Percentiles rank a stretch among this genome's conserved stretches.
phyloP scores from a whole-genome alignment of 192 early-diverging fungal genomes.

The Phlyctochytrium arcticum region DNA sequence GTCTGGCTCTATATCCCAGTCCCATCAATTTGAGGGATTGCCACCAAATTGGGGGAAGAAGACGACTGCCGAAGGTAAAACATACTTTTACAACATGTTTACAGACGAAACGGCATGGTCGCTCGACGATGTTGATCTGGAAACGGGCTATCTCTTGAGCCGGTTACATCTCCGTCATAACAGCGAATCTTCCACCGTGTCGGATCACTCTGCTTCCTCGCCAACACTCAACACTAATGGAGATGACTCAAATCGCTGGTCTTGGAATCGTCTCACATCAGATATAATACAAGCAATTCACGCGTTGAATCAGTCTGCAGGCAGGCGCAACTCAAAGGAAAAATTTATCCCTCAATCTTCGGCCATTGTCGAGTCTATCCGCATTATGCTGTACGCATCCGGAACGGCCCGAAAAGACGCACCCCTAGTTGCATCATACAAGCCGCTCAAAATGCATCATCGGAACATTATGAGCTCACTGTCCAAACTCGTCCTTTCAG shows the following conservation, averaged over 20 bases:
- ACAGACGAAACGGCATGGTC: constrained; percentile 63
- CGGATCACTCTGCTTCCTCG: not conserved
- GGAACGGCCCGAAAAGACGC: constrained; percentile 34
- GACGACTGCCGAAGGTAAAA: constrained; percentile 48
- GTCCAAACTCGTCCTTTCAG: constrained; percentile 35
- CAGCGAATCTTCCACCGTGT: constrained; percentile 3
- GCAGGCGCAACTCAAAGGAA: constrained; percentile 37
- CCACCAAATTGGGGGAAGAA: constrained; percentile 63
- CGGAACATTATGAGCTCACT: constrained; percentile 64
- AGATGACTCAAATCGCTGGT: not conserved
- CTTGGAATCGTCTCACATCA: constrained; percentile 39
- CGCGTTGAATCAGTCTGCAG: constrained; percentile 30
- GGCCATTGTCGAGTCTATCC: constrained; percentile 45
- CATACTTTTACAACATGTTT: constrained; percentile 66
- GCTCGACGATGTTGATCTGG: constrained; percentile 37
- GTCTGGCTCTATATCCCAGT: constrained; percentile 1
- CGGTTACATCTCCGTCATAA: constrained; percentile 17
- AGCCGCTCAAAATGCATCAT: constrained; percentile 64
- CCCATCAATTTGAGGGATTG: constrained; percentile 16
- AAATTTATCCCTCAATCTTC: constrained; percentile 36
- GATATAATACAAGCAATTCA: constrained; percentile 40
- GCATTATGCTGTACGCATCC: constrained; percentile 47
- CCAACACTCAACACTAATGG: not conserved
- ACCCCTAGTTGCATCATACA: constrained; percentile 41
- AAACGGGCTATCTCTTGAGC: constrained; percentile 41